Evolutionary conservation across 2,329 filamentous ascomycete species (phyloP).

Genomic region (Cercospora zeae-maydis): DNA sequence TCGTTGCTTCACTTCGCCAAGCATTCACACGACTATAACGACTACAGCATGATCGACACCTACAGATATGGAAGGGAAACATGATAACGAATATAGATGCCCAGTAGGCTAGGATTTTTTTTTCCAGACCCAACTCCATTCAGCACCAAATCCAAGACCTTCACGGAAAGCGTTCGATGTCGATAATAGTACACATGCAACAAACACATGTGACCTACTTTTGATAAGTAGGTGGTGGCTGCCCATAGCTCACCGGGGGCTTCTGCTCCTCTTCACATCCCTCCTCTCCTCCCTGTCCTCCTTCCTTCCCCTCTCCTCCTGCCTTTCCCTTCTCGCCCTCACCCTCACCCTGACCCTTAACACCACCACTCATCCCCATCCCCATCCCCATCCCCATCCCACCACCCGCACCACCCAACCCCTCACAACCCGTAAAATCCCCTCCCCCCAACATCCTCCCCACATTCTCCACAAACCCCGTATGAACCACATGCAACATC

Average conservation of each 20-base stretch:
- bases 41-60: neutral
- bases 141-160: neutral
- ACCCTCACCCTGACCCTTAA: neutral
- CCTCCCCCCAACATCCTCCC: slow-evolving; percentile 22
- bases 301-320: neutral
- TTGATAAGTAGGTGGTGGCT: neutral
- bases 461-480: slow-evolving; percentile 18
- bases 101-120: neutral
- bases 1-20: neutral
- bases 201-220: neutral
- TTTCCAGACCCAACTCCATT: neutral
- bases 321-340: neutral
- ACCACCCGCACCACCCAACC: neutral
- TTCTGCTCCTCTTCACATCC: neutral
- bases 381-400: neutral
- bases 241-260: neutral
- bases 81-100: neutral
- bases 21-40: neutral
- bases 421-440: slow-evolving; percentile 23
- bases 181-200: neutral
- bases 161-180: neutral
- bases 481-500: slow-evolving; percentile 21
- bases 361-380: neutral
- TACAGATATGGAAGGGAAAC: neutral
- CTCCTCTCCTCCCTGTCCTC: neutral